Conservation (phyloP, 208 protist species). For the Zelonia costaricensis region DNA sequence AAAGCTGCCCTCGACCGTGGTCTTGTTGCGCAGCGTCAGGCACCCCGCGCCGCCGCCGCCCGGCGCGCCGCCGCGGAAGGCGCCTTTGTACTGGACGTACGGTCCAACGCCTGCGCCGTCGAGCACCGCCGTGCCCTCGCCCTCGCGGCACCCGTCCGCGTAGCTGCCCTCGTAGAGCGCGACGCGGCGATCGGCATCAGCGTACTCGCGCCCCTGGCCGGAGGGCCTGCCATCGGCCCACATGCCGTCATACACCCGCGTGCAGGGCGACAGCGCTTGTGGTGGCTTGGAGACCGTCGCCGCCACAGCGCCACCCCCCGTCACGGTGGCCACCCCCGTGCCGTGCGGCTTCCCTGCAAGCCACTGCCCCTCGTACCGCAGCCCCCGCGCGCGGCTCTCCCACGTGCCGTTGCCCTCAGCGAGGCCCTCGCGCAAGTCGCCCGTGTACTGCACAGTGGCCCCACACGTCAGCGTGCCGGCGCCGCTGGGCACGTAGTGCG, state of each 20-base stretch:
- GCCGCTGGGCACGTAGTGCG: constrained; percentile 45
- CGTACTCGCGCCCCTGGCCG: constrained; percentile 34
- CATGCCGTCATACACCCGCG: constrained; percentile 50
- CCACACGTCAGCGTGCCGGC: constrained; percentile 39
- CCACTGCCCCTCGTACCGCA: constrained; percentile 69
- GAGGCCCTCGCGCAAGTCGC: constrained; percentile 48
- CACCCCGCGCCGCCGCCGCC: constrained; percentile 42
- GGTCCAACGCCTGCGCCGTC: no score
- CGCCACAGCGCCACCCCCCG: background rate
- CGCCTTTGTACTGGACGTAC: constrained; percentile 44
- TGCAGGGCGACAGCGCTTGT: background rate
- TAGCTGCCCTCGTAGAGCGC: constrained; percentile 73
- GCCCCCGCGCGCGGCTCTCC: constrained; percentile 27
- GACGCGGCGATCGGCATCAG: constrained; percentile 5
- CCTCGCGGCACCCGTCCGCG: constrained; percentile 42
- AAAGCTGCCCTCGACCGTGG: constrained; percentile 72
- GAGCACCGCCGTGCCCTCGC: constrained; percentile 44
- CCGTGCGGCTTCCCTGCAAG: constrained; percentile 56
- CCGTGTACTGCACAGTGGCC: constrained; percentile 48
- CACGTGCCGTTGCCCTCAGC: constrained; percentile 47
- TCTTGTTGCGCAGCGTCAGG: constrained; percentile 60
- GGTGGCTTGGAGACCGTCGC: background rate
- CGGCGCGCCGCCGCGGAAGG: constrained; percentile 40
- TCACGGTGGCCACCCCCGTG: constrained; percentile 38
- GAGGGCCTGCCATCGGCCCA: constrained; percentile 56